These are phyloP conservation scores for Ilex asprella DNA, from an alignment of 257 asterid genomes.

Conservation along the genomic window DNA sequence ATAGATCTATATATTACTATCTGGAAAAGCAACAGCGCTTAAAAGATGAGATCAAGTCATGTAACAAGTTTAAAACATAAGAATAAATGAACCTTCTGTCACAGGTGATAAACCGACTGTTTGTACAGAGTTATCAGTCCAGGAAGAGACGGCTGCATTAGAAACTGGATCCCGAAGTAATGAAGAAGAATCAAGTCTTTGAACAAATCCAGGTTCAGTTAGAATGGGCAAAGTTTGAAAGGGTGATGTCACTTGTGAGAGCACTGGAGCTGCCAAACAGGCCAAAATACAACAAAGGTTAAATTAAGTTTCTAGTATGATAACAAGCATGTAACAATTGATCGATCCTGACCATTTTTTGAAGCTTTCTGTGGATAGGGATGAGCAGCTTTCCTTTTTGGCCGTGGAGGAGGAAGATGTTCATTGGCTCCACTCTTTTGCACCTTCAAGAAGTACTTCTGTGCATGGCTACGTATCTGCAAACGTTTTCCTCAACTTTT, in stretches of 20 bases:
- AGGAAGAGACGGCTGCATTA: conserved; percentile 39
- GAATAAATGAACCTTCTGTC: conserved; percentile 40
- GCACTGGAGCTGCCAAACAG: conserved; percentile 42
- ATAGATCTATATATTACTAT: conserved; percentile 9
- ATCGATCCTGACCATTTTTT: conserved; percentile 38
- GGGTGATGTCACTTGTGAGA: conserved; percentile 42
- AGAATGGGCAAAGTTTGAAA: conserved; percentile 41
- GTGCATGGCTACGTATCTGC: conserved; percentile 99
- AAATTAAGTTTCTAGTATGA: conserved; percentile 8
- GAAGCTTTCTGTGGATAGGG: conserved; percentile 97
- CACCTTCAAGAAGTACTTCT: conserved; percentile 80
- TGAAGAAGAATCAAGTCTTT: conserved; percentile 39
- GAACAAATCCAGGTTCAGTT: conserved; percentile 42
- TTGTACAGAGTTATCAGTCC: conserved; percentile 57
- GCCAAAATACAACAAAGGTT: conserved; percentile 10
- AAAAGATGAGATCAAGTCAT: conserved; percentile 1
- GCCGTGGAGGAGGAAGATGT: conserved; percentile 96
- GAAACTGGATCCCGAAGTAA: conserved; percentile 31
- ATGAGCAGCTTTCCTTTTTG: conserved; percentile 92
- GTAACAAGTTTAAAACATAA: not conserved
- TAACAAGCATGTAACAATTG: conserved; percentile 2
- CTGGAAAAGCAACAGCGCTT: conserved; percentile 3
- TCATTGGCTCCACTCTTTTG: conserved; percentile 86
- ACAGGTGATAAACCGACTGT: conserved; percentile 32
- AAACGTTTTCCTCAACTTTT: conserved; percentile 5